Evolutionary conservation across 1,284 basidiomycete genomes (phyloP), one percentile per base, ranked within the genome.

Genomic region (Chiua sp.): DNA sequence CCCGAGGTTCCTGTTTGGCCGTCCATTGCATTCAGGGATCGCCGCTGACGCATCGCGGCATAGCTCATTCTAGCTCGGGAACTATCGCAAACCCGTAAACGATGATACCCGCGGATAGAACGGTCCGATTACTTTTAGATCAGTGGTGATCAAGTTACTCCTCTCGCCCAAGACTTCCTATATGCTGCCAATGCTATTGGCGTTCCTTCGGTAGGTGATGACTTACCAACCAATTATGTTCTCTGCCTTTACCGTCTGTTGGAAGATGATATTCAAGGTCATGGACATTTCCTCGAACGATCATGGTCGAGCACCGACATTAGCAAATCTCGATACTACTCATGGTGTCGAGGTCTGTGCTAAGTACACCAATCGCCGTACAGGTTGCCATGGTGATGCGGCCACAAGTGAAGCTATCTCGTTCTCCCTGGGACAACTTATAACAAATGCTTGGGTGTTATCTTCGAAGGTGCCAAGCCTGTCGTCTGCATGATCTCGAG

Each of bases 1-100:
- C 83, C 84, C 0, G n/a, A n/a, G n/a, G n/a, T 82, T 80, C 65
- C 84, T 84, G 1, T 77, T 78, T 0, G 66, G 84, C 82, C 51
- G 87, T 87, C 1, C 88, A 91, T 70, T 91, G 90, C 60, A 88
- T 91, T 8, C 82, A 88, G 16, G 88, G 91, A 61, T 91, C 88
- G 88, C 91, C 88, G 88, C 88, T 88, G 7, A 84, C 83, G 4
- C 72, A 10, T 78, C 84, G 0, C 77, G 79, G n/a, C n/a, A n/a
- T n/a, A n/a, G n/a, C n/a, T n/a, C n/a, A n/a, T n/a, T 49, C 8
- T 58, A 86, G 79, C 78, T 90, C 57, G 88, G 90, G 80, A 88
- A 90, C 77, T 90, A 90, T 69, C 88, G 90, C 78, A 89, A 90
- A 76, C 87, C 88, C 4, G 67, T 59, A 32, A 80, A 80, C 65